Evolutionary conservation across 345 rosid species (phyloP), one percentile per base, ranked within the genome.

Genomic region (Gossypium longicalyx): DNA sequence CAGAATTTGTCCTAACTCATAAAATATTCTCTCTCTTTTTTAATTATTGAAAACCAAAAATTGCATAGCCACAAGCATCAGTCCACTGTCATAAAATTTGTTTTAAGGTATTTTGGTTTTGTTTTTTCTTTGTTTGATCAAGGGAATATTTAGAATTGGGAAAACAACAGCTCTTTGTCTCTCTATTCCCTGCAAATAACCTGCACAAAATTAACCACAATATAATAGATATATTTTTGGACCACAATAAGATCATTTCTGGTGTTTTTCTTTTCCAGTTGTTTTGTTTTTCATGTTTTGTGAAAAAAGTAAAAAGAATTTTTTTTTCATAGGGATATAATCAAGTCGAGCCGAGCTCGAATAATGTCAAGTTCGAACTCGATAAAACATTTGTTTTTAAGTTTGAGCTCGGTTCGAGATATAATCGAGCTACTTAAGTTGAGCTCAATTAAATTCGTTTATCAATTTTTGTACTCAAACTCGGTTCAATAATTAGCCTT

Each of bases 81-180:
- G 12, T 41, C 38, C 19, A 20, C 1, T 44, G 38, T 5, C 20
- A 5, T 12, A 19, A 65, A 65, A 0, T 47, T 48, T 23, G 16
- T 67, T 12, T 67, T 12, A 25, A 23, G 71, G 41, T 47, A 25
- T 44, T 66, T 23, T 10, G 27, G 48, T 61, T 29, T 19, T 17
- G 16, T 67, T 47, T 67, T 22, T 67, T 23, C 56, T 47, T 47
- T 23, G 20, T 47, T 67, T 67, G 41, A 67, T 22, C 12, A 15
- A 48, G 71, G 57, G 72, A 68, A 68, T 48, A 47, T 13, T 12
- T 1, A 23, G 20, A 23, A 23, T 48, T 23, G 34, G 20, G 72
- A 68, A 68, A 68, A 48, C 71, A 20, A 67, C 57, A 0, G 41
- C 48, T 17, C 68, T 41, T 64, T 38, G 68, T 64, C 49, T 64